Conservation (phyloP, 768 basidiomycete genomes). For the Tubosaeta sp. region DNA sequence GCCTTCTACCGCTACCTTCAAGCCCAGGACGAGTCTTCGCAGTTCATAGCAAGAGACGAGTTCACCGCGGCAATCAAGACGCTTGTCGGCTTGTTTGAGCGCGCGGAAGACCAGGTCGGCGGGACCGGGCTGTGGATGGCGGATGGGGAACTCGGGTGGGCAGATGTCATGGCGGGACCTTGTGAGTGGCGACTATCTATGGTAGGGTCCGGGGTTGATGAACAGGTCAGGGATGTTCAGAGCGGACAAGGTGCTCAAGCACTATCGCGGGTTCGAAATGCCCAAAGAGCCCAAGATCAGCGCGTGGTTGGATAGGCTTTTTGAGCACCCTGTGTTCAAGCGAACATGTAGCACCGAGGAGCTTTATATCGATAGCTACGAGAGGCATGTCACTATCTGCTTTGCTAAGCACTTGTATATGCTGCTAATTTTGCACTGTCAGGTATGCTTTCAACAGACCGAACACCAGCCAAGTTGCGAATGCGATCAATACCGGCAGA, state of each 20-base stretch:
- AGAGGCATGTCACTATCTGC: constrained; percentile 41
- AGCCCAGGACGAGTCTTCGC: constrained; percentile 54
- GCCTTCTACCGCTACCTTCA: constrained; percentile 74
- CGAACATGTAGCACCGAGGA: constrained; percentile 64
- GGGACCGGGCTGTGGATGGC: constrained; percentile 57
- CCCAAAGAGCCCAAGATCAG: constrained; percentile 46
- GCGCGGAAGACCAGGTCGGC: constrained; percentile 44
- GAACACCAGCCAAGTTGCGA: constrained; percentile 72
- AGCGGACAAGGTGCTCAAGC: constrained; percentile 55
- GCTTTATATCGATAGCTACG: constrained; percentile 68
- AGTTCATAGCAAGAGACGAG: constrained; percentile 49
- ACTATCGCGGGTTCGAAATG: constrained; percentile 64
- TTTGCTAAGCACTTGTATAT: not conserved
- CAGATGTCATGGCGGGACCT: constrained; percentile 66
- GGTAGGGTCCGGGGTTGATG: not conserved
- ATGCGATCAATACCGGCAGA: constrained; percentile 66
- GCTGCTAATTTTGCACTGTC: not conserved
- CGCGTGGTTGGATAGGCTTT: constrained; percentile 50
- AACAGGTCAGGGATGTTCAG: constrained; percentile 58
- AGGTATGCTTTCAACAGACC: constrained; percentile 78
- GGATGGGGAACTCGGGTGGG: constrained; percentile 53
- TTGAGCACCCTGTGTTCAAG: constrained; percentile 60
- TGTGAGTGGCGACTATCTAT: constrained; percentile 41
- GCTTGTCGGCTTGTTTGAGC: constrained; percentile 51
- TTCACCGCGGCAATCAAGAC: constrained; percentile 48